Conservation (phyloP, 148 eudicot genomes). For the Rhododendron vialii region DNA sequence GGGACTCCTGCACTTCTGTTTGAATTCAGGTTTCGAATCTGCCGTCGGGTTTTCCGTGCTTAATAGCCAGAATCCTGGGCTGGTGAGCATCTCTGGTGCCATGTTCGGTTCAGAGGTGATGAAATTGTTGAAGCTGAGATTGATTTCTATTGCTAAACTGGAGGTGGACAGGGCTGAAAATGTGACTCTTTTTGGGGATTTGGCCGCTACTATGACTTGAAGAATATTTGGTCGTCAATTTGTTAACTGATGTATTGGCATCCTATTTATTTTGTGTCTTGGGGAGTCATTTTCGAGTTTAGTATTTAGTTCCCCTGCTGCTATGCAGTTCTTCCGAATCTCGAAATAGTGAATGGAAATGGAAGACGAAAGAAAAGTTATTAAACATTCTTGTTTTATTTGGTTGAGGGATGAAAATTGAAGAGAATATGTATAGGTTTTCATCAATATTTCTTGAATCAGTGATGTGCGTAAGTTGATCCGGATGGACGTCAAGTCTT, state of each 20-base stretch:
- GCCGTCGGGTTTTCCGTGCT: conserved; percentile 55
- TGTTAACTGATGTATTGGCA: neutral
- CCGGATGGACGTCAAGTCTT: too few relatives aligned
- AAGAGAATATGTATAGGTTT: neutral
- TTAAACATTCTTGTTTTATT: neutral
- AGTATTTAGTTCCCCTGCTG: neutral
- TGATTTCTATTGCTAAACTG: conserved; percentile 11
- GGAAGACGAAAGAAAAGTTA: neutral
- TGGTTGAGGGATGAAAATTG: neutral
- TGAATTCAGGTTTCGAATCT: conserved; percentile 56
- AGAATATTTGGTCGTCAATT: neutral
- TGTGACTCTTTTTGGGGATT: conserved; percentile 14
- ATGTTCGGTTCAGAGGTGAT: conserved; percentile 39
- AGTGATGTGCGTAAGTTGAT: too few relatives aligned
- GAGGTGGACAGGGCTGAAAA: conserved; percentile 14
- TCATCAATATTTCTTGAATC: neutral
- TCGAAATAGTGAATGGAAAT: neutral
- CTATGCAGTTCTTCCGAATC: neutral
- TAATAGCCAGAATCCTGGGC: conserved; percentile 87
- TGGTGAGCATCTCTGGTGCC: conserved; percentile 45
- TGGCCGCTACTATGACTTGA: neutral
- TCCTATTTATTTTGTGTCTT: neutral
- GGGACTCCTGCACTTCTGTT: conserved; percentile 72
- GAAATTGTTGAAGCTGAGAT: conserved; percentile 29
- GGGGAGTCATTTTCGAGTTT: neutral